Conservation (phyloP, 192 early-diverging fungal species). For the Umbelopsis isabellina region DNA sequence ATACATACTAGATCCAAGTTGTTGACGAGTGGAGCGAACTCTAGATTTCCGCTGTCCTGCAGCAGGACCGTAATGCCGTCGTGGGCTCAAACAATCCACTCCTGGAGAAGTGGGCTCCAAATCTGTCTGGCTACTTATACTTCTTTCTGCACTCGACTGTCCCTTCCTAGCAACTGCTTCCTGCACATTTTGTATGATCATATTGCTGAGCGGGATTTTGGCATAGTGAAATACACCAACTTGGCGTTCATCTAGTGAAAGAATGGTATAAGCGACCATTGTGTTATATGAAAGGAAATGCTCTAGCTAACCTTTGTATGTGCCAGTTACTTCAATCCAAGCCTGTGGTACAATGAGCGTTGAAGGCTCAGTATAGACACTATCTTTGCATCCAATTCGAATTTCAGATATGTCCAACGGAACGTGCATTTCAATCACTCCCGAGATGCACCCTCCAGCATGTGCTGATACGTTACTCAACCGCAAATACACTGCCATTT, state of each 20-base stretch:
- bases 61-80: background rate
- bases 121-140: background rate
- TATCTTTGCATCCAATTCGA: background rate
- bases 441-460: background rate
- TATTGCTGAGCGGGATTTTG: background rate
- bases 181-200: background rate
- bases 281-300: background rate
- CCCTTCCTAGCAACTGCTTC: background rate
- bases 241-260: background rate
- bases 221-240: background rate
- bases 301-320: background rate
- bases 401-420: background rate
- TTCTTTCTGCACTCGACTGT: background rate
- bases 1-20: too few relatives aligned
- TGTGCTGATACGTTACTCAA: background rate
- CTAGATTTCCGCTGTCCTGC: background rate
- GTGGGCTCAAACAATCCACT: background rate
- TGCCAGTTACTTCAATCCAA: background rate
- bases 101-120: background rate
- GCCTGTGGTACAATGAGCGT: background rate
- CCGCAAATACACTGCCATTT: constrained; percentile 1
- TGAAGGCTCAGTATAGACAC: background rate
- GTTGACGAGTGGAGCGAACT: too few relatives aligned
- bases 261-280: background rate
- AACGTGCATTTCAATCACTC: background rate